Conservation (phyloP, 2,329 filamentous ascomycete species). For the Endothia cerciana region DNA sequence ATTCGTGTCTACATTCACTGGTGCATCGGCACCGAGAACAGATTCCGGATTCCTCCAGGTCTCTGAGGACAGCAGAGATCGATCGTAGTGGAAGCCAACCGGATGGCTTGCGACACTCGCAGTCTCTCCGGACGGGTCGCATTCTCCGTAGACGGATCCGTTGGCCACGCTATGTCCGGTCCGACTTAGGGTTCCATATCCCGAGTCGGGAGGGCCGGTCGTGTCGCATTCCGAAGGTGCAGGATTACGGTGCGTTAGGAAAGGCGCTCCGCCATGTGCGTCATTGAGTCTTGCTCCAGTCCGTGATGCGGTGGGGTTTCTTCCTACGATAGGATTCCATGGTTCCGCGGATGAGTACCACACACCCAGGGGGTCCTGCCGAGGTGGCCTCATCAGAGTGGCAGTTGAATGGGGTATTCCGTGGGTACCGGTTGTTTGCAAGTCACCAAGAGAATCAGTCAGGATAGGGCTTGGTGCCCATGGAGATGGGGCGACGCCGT, state of each 20-base stretch:
- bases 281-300: conserved; percentile 9
- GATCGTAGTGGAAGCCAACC: conserved; percentile 36
- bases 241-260: conserved; percentile 13
- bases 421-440: conserved; percentile 13
- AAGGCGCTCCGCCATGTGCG: conserved; percentile 7
- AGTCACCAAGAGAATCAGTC: conserved; percentile 20
- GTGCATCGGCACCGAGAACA: neutral
- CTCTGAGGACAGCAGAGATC: conserved; percentile 6
- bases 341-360: conserved; percentile 17
- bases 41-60: conserved; percentile 22
- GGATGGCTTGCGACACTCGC: conserved; percentile 44
- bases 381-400: conserved; percentile 10
- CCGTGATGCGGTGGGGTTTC: neutral
- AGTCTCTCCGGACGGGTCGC: conserved; percentile 45
- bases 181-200: conserved; percentile 47
- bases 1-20: neutral
- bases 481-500: conserved; percentile 27
- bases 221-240: conserved; percentile 30
- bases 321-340: conserved; percentile 25
- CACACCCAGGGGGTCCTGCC: neutral
- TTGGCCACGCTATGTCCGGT: conserved; percentile 48
- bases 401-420: conserved; percentile 9
- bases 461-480: conserved; percentile 10
- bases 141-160: conserved; percentile 48
- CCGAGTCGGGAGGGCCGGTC: conserved; percentile 49